phyloP scores from a whole-genome alignment of 148 eudicot species.

The Salicornia ramosissima region DNA sequence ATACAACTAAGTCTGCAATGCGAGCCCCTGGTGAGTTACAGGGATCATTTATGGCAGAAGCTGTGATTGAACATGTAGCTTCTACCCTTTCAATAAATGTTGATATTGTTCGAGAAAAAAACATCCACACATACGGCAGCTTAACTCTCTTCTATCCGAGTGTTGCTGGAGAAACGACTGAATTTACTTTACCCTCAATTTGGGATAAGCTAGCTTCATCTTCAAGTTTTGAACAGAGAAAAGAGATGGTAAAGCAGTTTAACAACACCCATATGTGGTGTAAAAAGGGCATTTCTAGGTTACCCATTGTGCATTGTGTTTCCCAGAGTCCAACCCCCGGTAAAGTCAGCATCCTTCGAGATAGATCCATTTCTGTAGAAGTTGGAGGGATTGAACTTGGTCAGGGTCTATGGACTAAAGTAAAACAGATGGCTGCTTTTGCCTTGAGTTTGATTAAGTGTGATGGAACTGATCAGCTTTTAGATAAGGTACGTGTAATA shows the following conservation, averaged over 20 bases:
- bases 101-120: slow-evolving; percentile 54
- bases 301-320: slow-evolving; percentile 60
- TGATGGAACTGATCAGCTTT: slow-evolving; percentile 49
- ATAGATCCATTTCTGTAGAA: slow-evolving; percentile 86
- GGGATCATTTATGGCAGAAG: slow-evolving; percentile 81
- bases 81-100: slow-evolving; percentile 53
- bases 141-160: slow-evolving; percentile 44
- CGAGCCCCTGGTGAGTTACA: slow-evolving; percentile 86
- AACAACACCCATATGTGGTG: slow-evolving; percentile 51
- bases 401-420: slow-evolving; percentile 94
- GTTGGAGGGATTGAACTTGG: slow-evolving; percentile 93
- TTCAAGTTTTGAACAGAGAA: slow-evolving; percentile 43
- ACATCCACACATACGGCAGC: slow-evolving; percentile 63
- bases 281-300: slow-evolving; percentile 77
- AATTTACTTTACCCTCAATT: slow-evolving; percentile 71
- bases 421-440: slow-evolving; percentile 78
- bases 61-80: slow-evolving; percentile 80
- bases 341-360: slow-evolving; percentile 75
- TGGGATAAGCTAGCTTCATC: slow-evolving; percentile 59
- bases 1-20: slow-evolving; percentile 70
- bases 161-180: slow-evolving; percentile 46
- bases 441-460: slow-evolving; percentile 52
- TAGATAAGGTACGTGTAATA: slow-evolving; percentile 68
- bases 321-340: slow-evolving; percentile 57
- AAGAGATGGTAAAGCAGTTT: slow-evolving; percentile 34